Base-by-base conservation (phyloP, 2,329 filamentous ascomycete genomes). In the Ophiosphaerella narmari region DNA sequence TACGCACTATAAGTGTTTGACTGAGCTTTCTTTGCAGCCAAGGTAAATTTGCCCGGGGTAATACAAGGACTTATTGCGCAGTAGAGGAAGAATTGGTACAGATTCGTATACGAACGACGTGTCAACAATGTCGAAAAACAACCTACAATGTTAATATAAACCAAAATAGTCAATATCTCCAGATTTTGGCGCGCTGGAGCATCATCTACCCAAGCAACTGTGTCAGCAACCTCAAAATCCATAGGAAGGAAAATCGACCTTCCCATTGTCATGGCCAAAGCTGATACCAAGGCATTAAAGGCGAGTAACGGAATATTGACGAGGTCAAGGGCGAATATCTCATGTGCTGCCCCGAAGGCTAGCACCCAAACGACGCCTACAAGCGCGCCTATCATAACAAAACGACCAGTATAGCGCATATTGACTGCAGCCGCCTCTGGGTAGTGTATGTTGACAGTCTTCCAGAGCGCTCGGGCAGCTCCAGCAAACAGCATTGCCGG, bases 401-500 rank as follows among this genome's bases (percentile, higher is more conserved):
- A 26, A 33, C 44, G 35, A 18, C 47, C 33, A 14, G 18, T 21
- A 11, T 39, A 18, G 24, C 31, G 46, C 39, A 43, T 5, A 11
- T 43, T 39, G 18, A 39, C 50, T 32, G 31, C n/a, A 18, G 5
- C 33, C 12, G 43, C 43, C 13, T 48, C 42, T 14, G 53, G 51
- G 39, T 53, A 50, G 18, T 51, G 21, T 37, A 45, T 53, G 33
- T 29, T 23, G 8, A 36, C 47, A 9, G 57, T 37, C 14, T 59
- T 56, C 33, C 48, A 41, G 2, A 61, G 38, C 3, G 44, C 59
- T 39, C 59, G 52, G 4, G 60, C 55, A 14, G 51, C n/a, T 14
- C 62, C 66, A 33, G 57, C 38, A 2, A 66, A 36, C 8, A 67
- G 44, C 37, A 62, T 59, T 9, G 63, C 61, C 2, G 53, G 43